These are phyloP conservation scores for Claviceps purpurea DNA, from an alignment of 2,329 filamentous ascomycete species.

Conservation along the genomic window DNA sequence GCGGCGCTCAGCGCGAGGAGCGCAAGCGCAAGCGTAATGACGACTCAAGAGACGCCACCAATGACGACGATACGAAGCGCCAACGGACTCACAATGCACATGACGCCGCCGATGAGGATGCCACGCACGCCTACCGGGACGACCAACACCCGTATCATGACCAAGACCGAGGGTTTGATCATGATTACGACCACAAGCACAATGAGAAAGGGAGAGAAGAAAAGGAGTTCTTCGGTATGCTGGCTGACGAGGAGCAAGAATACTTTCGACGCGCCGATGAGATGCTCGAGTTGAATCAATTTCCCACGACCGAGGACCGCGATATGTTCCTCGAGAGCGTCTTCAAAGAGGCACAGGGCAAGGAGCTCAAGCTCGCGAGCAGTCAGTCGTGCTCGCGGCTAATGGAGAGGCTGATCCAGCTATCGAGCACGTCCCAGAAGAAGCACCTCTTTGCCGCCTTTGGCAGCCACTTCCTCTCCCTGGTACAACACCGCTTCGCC, in stretches of 20 bases:
- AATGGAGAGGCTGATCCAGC: slow-evolving; percentile 78
- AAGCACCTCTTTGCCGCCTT: slow-evolving; percentile 81
- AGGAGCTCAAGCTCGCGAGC: slow-evolving; percentile 90
- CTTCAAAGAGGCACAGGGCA: slow-evolving; percentile 73
- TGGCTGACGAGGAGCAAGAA: slow-evolving; percentile 86
- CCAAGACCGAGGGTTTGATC: background rate
- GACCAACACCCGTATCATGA: slow-evolving; percentile 13
- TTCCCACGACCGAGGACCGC: slow-evolving; percentile 61
- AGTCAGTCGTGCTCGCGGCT: slow-evolving; percentile 90
- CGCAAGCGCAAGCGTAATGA: slow-evolving; percentile 25
- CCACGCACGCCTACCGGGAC: background rate
- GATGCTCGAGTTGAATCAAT: slow-evolving; percentile 80
- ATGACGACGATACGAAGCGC: slow-evolving; percentile 14
- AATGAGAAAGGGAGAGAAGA: slow-evolving; percentile 27
- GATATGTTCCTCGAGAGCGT: slow-evolving; percentile 65
- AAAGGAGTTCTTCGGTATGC: slow-evolving; percentile 79
- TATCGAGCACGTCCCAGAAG: slow-evolving; percentile 67
- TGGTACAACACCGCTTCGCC: slow-evolving; percentile 91
- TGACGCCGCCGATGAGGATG: background rate
- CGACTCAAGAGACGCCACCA: slow-evolving; percentile 6
- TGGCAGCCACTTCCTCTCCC: slow-evolving; percentile 69
- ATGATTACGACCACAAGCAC: background rate
- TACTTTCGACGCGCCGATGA: slow-evolving; percentile 88
- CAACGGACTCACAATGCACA: slow-evolving; percentile 8
- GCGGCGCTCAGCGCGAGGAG: slow-evolving; percentile 25